Evolutionary conservation across 1,284 basidiomycete genomes (phyloP), one percentile per base, ranked within the genome.

Genomic region (Moesziomyces sp.): DNA sequence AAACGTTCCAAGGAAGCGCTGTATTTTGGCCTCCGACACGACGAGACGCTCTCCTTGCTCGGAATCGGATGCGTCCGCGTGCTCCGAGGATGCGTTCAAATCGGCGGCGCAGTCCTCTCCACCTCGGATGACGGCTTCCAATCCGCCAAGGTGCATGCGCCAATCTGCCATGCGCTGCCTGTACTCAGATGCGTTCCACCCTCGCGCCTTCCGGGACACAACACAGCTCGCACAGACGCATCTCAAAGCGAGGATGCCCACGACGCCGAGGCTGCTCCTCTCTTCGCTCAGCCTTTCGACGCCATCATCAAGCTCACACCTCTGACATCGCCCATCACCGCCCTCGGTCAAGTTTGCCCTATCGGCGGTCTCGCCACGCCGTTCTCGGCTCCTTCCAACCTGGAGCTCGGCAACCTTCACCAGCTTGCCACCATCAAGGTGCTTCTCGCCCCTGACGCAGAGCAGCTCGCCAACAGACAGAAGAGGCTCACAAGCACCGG

Each of bases 91-190:
- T 38, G 28, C 16, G 65, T 45, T n/a, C 65, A 68, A 46, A 48
- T 74, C 14, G 70, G 70, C 26, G 70, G 70, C 26, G 65, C 58
- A 5, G 14, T 64, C 19, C 14, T 74, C 26, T 64, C 61, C n/a
- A 40, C 65, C 6, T 42, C 48, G 5, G 26, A 45, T 0, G 14
- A 48, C 9, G 65, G 57, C 11, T 30, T 73, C 55, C 38, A 23
- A 21, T 52, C 60, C 10, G 61, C 70, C 46, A 38, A 58, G 35
- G 45, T 74, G 13, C 68, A 49, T 23, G 64, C 70, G 28, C 70
- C 70, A 13, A 49, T 68, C 49, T 60, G 45, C 49, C 63, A 74
- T 19, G 42, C 70, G 16, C 51, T 74, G 18, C 64, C 70, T 9
- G 49, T 68, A 3, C 56, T 74, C 60, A 68, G 60, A 35, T 40